Evolutionary conservation across 495 filamentous ascomycete genomes (phyloP).

Genomic region (Talaromyces nanjingensis): DNA sequence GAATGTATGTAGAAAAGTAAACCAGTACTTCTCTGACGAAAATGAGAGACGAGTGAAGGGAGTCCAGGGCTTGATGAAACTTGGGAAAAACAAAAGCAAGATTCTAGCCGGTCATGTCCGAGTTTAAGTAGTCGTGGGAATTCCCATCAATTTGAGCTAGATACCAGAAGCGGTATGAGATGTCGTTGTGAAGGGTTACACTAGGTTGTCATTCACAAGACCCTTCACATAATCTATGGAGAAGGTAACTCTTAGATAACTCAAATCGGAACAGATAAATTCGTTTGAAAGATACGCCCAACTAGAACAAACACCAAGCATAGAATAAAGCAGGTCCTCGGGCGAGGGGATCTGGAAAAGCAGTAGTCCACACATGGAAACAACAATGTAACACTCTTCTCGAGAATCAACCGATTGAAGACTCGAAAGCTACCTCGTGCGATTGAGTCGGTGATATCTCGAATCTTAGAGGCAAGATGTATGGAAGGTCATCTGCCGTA

Average conservation of each 20-base stretch:
- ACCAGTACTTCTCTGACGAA: constrained; percentile 7
- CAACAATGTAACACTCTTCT: constrained; percentile 2
- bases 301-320: not conserved
- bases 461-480: not conserved
- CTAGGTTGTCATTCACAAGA: not conserved
- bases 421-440: not conserved
- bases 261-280: not conserved
- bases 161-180: not conserved
- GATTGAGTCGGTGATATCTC: not conserved
- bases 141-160: not conserved
- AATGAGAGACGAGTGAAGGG: constrained; percentile 6
- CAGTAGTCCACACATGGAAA: not conserved
- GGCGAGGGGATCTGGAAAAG: not conserved
- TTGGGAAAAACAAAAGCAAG: not conserved
- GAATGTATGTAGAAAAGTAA: constrained; percentile 5
- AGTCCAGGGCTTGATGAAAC: not conserved
- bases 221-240: not conserved
- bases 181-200: constrained; percentile 4
- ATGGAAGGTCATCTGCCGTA: not conserved
- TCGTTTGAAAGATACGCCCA: not conserved
- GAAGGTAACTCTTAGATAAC: not conserved
- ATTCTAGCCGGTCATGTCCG: not conserved
- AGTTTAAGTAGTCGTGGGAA: not conserved
- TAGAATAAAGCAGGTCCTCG: not conserved
- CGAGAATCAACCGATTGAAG: not conserved